Evolutionary conservation across 257 asterid genomes (phyloP), one percentile per base, ranked within the genome.

Genomic region (Nyctanthes arbortristis): DNA sequence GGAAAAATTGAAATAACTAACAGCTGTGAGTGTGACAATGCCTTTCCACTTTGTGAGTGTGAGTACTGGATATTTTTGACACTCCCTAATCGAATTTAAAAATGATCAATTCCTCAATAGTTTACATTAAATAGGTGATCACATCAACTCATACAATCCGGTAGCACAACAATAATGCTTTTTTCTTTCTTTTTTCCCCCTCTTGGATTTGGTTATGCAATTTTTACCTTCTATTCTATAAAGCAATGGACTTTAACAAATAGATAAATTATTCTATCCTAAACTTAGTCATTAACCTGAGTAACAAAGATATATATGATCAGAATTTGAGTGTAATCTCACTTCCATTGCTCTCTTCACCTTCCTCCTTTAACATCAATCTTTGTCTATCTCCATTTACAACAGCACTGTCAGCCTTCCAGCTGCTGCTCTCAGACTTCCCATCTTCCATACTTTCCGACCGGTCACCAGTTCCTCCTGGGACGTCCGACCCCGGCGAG

Each of bases 371-470:
- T 5, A 52, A 64, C 71, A 65, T 65, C 61, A 59, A 20, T 28
- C 67, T 79, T 31, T 81, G 85, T 39, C 83, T 78, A 73, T 80
- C 93, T 20, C 88, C 86, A 14, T 78, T 80, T 35, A 78, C 96
- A 2, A 88, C 86, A 58, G 84, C 85, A 78, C 94, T 88, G 29
- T 90, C 96, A 0, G 88, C 92, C 78, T 86, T 86, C 97, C 97
- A 90, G 84, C 96, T 88, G 8, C 96, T 78, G 68, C 97, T 86
- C 78, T 89, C 97, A 12, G 98, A 92, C 73, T 92, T 92, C 2
- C 88, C 98, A 8, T 86, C 97, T 37, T 90, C 98, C 13, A 92
- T 92, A 55, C 97, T 89, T 78, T 88, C 96, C 30, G 97, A 88
- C 28, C 78, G 85, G 59, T 82, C 88, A 0, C 89, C 92, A 0